phyloP scores from a whole-genome alignment of 2,329 filamentous ascomycete genomes.

The Sarocladium oryzae region DNA sequence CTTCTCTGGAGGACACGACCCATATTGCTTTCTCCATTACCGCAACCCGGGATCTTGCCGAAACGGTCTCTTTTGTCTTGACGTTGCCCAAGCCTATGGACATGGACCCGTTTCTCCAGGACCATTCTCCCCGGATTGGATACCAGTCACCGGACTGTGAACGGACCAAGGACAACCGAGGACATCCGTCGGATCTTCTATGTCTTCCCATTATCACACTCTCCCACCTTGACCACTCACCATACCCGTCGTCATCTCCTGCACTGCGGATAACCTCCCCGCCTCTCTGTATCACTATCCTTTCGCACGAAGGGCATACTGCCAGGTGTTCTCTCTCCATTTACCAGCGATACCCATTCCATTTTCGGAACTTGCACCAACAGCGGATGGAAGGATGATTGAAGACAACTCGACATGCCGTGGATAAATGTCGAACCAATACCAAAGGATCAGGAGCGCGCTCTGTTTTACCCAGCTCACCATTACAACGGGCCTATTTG shows the following conservation, averaged over 20 bases:
- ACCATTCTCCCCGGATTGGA: constrained; percentile 1
- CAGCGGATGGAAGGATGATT: constrained; percentile 1
- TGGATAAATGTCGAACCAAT: constrained; percentile 5
- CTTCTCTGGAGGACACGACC: not conserved
- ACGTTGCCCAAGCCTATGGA: constrained; percentile 1
- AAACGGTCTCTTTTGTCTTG: constrained; percentile 8
- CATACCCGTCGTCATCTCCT: not conserved
- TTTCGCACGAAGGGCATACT: not conserved
- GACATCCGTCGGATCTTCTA: constrained; percentile 3
- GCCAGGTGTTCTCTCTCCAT: not conserved
- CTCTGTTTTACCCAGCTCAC: constrained; percentile 5
- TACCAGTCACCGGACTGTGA: not conserved
- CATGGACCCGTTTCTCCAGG: not conserved
- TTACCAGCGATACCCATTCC: constrained; percentile 4
- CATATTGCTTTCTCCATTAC: not conserved
- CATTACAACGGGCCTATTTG: constrained; percentile 8
- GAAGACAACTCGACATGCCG: not conserved
- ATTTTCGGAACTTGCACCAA: constrained; percentile 1
- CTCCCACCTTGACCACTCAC: not conserved
- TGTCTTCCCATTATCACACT: not conserved
- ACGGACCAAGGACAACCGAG: not conserved
- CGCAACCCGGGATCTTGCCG: not conserved
- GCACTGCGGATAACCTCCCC: not conserved
- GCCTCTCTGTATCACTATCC: constrained; percentile 1
- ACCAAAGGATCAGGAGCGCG: not conserved